Percentiles rank a stretch among this genome's conserved stretches.
phyloP scores from a whole-genome alignment of 129 eudicot species.

The Flaveria bidentis region DNA sequence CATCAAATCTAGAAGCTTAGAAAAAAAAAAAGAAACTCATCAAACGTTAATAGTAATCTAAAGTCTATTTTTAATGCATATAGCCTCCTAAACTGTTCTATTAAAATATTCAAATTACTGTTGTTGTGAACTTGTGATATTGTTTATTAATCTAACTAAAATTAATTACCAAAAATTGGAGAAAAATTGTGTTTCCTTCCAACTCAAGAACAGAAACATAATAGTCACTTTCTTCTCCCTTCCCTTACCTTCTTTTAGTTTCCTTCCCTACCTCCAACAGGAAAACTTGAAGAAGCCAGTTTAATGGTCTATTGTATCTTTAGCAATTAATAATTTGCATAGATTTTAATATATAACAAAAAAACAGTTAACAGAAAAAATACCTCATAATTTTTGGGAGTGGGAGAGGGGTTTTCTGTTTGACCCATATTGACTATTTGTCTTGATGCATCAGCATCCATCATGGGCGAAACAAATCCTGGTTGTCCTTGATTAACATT shows the following conservation, averaged over 20 bases:
- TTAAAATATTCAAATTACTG: neutral
- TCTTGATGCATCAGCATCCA: constrained; percentile 31
- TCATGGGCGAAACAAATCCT: constrained; percentile 23
- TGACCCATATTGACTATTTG: constrained; percentile 28
- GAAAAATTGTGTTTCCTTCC: no score
- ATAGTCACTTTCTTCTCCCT: no score
- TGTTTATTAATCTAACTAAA: neutral
- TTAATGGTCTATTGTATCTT: neutral
- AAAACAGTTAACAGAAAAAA: neutral
- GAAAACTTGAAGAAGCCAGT: neutral
- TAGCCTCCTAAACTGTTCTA: neutral
- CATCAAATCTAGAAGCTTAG: neutral
- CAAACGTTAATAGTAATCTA: neutral
- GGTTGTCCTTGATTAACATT: constrained; percentile 44
- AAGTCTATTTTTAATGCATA: neutral
- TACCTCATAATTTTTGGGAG: constrained; percentile 44
- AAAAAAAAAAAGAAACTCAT: neutral
- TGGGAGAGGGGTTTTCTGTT: constrained; percentile 34
- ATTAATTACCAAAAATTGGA: no score
- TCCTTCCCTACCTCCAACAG: neutral
- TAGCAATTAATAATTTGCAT: neutral
- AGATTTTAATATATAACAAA: neutral
- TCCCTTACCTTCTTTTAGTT: neutral
- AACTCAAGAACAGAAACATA: no score
- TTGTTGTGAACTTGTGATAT: neutral